phyloP scores from a whole-genome alignment of 345 rosid species.

The Citrus inodora region DNA sequence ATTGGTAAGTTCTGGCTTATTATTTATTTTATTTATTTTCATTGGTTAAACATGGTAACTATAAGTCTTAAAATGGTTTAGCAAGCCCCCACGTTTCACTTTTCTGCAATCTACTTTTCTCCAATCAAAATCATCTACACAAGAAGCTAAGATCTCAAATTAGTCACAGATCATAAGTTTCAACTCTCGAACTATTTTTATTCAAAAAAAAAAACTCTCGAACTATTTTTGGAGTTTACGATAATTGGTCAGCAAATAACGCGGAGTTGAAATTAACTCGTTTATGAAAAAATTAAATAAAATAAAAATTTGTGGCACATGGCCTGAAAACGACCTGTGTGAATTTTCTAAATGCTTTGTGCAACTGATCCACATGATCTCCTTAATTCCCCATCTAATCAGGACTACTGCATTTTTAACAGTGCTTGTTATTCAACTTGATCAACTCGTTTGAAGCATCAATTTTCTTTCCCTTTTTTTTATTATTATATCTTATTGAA shows the following conservation, averaged over 20 bases:
- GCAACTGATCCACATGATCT: not conserved
- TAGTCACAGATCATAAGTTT: not conserved
- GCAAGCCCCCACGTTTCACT: not conserved
- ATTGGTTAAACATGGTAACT: not conserved
- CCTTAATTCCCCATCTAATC: not conserved
- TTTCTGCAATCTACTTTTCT: not conserved
- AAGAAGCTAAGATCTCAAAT: not conserved
- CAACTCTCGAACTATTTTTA: not conserved
- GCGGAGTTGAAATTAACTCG: slow-evolving; percentile 5
- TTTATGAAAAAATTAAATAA: not conserved
- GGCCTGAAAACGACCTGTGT: slow-evolving; percentile 8
- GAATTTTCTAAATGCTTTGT: not conserved
- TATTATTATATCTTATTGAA: not conserved
- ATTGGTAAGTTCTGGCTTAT: too few relatives aligned
- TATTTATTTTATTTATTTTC: too few relatives aligned
- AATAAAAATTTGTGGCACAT: not conserved
- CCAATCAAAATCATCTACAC: not conserved
- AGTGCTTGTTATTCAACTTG: slow-evolving; percentile 6
- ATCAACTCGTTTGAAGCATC: not conserved
- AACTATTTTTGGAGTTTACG: not conserved
- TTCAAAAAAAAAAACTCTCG: not conserved
- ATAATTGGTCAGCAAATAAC: not conserved
- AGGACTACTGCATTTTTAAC: not conserved
- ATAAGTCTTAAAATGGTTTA: not conserved
- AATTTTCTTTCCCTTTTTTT: not conserved